phyloP scores from a whole-genome alignment of 495 filamentous ascomycete species.

The Penicillium parvum region DNA sequence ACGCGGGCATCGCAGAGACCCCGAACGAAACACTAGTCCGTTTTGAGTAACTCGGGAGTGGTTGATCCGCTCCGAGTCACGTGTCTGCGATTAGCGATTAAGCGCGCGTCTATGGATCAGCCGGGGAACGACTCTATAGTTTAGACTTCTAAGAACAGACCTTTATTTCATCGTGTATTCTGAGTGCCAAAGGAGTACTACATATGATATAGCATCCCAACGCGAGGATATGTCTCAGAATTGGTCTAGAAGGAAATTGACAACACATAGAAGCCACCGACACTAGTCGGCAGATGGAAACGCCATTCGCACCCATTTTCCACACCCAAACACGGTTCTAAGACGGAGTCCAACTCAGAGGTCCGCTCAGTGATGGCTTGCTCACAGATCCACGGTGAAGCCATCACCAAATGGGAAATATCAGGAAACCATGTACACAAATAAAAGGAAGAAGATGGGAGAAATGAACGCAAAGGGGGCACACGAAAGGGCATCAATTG shows the following conservation, averaged over 20 bases:
- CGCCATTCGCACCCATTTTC: slow-evolving; percentile 50
- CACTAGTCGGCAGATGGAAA: slow-evolving; percentile 39
- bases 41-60: slow-evolving; percentile 27
- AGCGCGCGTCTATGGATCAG: slow-evolving; percentile 7
- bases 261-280: slow-evolving; percentile 35
- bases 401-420: slow-evolving; percentile 35
- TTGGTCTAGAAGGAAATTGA: slow-evolving; percentile 27
- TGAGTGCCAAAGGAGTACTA: too few relatives aligned
- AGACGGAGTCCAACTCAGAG: slow-evolving; percentile 40
- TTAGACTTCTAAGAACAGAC: too few relatives aligned
- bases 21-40: slow-evolving; percentile 40
- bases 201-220: too few relatives aligned
- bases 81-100: slow-evolving; percentile 1
- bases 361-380: slow-evolving; percentile 32
- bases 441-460: slow-evolving; percentile 18
- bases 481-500: slow-evolving; percentile 20
- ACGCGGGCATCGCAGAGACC: slow-evolving; percentile 40
- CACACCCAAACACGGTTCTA: slow-evolving; percentile 48
- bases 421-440: slow-evolving; percentile 48
- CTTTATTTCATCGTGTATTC: too few relatives aligned
- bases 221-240: slow-evolving; percentile 24
- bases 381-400: slow-evolving; percentile 20
- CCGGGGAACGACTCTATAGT: too few relatives aligned
- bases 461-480: slow-evolving; percentile 16
- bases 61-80: slow-evolving; percentile 27